Base-by-base conservation (phyloP, 1,284 basidiomycete genomes). In the Acaromyces ingoldii region DNA sequence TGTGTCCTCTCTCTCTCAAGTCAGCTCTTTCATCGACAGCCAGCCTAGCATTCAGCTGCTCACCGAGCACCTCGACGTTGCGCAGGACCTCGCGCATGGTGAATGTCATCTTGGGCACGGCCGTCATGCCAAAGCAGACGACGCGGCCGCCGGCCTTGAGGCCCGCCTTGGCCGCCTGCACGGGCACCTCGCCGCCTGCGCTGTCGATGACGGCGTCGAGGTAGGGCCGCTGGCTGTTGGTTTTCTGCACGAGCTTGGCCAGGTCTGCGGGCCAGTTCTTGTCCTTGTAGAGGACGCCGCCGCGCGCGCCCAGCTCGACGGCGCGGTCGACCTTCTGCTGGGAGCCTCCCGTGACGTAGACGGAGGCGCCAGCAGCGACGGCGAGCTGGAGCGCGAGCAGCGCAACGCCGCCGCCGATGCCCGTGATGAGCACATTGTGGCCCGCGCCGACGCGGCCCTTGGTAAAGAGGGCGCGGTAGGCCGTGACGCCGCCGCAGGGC, bases 81-180 rank as follows among this genome's bases (percentile, higher is more conserved):
- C 81, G 83, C 53, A 90, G 72, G n/a, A 90, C 86, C 62, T 88
- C 83, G 15, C 82, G 81, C 86, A 91, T 90, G 9, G 84, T 86
- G 65, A 91, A 81, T 13, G 79, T 80, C 41, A 88, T 53, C 17
- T 81, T 63, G 79, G 79, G 10, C 25, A 76, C 77, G 17, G 83
- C 83, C 39, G 87, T 88, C 85, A 86, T 88, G 52, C 60, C 75
- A 53, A 66, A 72, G 28, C 64, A 82, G 24, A 88, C 84, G n/a
- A 89, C 80, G 47, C 77, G 79, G 1, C 86, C 89, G 4, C 88
- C 88, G 31, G 77, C 74, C 60, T 82, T 85, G n/a, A 91, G 78
- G 2, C 70, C 68, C 1, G 84, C 70, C 48, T 79, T 82, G 6
- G 80, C 77, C 1, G 82, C 79, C 60, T 82, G 81, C n/a, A 71